Evolutionary conservation across 2,329 filamentous ascomycete species (phyloP), one percentile per base, ranked within the genome.

Genomic region (Gaeumannomyces tritici): DNA sequence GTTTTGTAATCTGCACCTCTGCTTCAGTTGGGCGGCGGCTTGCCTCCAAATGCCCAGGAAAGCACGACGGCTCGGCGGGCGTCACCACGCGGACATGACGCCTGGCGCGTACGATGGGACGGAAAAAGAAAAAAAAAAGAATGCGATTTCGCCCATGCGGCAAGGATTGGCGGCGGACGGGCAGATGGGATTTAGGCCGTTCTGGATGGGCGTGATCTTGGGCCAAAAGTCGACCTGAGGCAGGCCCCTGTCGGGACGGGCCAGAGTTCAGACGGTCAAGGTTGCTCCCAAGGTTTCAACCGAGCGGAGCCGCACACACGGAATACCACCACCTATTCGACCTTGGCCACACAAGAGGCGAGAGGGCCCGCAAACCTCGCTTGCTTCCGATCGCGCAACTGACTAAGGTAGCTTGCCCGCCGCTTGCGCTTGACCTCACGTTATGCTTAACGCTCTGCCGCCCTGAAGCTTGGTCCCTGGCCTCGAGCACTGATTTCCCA

Each of bases 231-330:
- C 21, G 42, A 51, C 18, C 42, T 51, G 42, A 51, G 42, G 42
- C 42, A 51, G 42, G 8, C 42, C 42, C 33, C 26, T 60, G 61
- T 63, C 55, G 61, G 42, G 27, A 51, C 26, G 47, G 24, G 33
- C 33, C 47, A 64, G 65, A 67, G 68, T 72, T 71, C 70, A 72
- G 66, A 72, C 70, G 65, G 68, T 65, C 66, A 66, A 65, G 72
- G 70, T 68, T 65, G 72, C 70, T 64, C 63, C 61, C 62, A 61
- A 61, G 63, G 70, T 72, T 66, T 70, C 70, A 71, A 57, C 63
- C 60, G 57, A 55, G 60, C 62, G 62, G 67, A 70, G 68, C 67
- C 69, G 67, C 68, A 68, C 42, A 47, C 4, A 6, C 42, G 42
- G 15, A 47, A 21, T 21, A n/a, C 42, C 15, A 51, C 2, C 8